A percentile compares a stretch with the other conserved stretches of the same genome.
Evolutionary conservation across 1,284 basidiomycete genomes (phyloP).

Genomic region (Leccinum fallax): DNA sequence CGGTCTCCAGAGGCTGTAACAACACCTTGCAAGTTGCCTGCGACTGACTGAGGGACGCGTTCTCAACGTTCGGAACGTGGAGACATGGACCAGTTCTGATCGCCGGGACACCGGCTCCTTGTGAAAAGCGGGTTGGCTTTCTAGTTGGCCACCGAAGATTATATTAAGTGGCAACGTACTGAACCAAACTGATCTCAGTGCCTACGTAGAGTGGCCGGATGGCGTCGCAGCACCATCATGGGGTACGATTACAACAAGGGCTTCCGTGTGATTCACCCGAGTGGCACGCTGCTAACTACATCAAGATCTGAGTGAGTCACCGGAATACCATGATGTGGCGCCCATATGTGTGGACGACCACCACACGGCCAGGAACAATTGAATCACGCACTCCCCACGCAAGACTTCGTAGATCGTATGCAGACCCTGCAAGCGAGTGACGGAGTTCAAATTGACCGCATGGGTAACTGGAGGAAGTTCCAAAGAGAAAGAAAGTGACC

Average conservation of each 20-base stretch:
- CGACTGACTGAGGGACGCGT: neutral
- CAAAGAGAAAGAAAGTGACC: slow-evolving; percentile 16
- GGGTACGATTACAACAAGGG: neutral
- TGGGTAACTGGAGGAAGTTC: slow-evolving; percentile 16
- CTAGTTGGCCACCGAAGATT: neutral
- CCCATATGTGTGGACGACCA: slow-evolving; percentile 13
- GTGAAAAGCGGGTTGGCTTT: neutral
- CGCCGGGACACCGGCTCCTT: slow-evolving; percentile 5
- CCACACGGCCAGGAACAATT: slow-evolving; percentile 2
- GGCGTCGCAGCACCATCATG: neutral
- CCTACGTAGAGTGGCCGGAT: neutral
- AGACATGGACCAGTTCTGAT: slow-evolving; percentile 5
- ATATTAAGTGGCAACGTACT: neutral
- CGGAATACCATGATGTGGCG: slow-evolving; percentile 7
- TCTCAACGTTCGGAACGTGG: slow-evolving; percentile 6
- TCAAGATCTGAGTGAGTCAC: neutral
- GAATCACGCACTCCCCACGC: slow-evolving; percentile 18
- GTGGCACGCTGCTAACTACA: slow-evolving; percentile 6
- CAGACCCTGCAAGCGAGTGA: slow-evolving; percentile 16
- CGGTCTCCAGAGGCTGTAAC: neutral
- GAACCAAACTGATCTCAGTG: neutral
- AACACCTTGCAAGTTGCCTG: neutral
- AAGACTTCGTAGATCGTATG: slow-evolving; percentile 11
- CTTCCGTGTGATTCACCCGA: neutral
- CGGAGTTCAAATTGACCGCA: slow-evolving; percentile 14